Percentiles rank a stretch among this genome's conserved stretches.
Evolutionary conservation across 495 filamentous ascomycete genomes (phyloP).

Genomic region (Podospora didyma): DNA sequence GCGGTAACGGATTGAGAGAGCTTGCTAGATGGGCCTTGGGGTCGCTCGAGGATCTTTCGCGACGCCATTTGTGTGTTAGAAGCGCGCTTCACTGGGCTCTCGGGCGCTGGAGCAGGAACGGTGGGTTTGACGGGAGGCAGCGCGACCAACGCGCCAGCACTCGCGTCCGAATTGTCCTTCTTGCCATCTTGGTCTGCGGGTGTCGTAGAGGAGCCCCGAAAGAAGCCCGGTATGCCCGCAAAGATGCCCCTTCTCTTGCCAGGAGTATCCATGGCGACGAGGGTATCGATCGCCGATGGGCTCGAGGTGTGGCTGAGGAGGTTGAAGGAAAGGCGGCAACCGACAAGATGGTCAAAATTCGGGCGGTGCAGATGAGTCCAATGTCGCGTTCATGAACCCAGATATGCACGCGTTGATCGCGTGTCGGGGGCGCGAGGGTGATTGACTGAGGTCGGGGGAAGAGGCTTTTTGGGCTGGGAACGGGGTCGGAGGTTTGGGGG

Average conservation of each 20-base stretch:
- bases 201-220: conserved; percentile 20
- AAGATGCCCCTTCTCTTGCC: conserved; percentile 29
- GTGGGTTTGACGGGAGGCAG: conserved; percentile 16
- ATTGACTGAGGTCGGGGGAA: neutral
- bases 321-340: neutral
- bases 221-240: conserved; percentile 20
- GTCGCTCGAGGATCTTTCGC: conserved; percentile 28
- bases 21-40: conserved; percentile 34
- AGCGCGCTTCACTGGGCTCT: conserved; percentile 36
- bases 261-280: conserved; percentile 26
- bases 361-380: neutral
- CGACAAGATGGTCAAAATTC: neutral
- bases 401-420: conserved; percentile 12
- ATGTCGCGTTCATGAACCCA: conserved; percentile 3
- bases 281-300: neutral
- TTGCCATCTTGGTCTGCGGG: conserved; percentile 8
- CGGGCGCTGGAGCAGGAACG: conserved; percentile 18
- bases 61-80: conserved; percentile 28
- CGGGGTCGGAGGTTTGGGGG: conserved; percentile 8
- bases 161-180: conserved; percentile 3
- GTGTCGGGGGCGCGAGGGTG: neutral
- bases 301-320: neutral
- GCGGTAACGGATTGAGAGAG: conserved; percentile 27
- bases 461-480: conserved; percentile 9
- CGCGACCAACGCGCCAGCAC: conserved; percentile 3